Evolutionary conservation across 164 flowering plant genomes (phyloP), one percentile per base, ranked within the genome.

Genomic region (Paratinospora sagittata): DNA sequence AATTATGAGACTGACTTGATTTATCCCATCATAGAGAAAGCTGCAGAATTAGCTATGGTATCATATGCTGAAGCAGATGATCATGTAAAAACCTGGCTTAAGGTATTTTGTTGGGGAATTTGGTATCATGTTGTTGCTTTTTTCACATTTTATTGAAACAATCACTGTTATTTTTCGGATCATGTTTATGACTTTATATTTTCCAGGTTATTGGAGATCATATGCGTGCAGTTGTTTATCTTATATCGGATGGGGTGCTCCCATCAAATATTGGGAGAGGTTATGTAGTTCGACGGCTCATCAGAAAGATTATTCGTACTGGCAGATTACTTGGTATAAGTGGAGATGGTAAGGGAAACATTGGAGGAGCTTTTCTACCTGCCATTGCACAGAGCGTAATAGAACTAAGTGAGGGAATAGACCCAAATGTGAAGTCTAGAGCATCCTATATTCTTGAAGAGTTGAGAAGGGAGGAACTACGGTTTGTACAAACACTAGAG

Each of bases 401-500:
- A 65, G 89, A 85, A 76, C 47, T 92, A 66, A 88, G 97, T 80
- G 70, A 85, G 66, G 60, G 85, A 24, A 85, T 94, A 76, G 88
- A 94, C 74, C 63, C 84, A 24, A 95, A 92, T 77, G 91, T 92
- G 34, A 85, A 85, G 63, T 63, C 70, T 60, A 83, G 85, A 74
- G 75, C 81, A 65, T 27, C 85, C 8, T 87, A 85, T 73, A 90
- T 94, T 49, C 82, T 86, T 60, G 98, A 92, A 76, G 98, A 94
- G 80, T 74, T 94, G 72, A 87, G 77, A 79, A 83, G 92, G 79
- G 97, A 94, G 80, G 98, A 94, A 68, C 79, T 87, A 27, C 89
- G 90, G 10, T 94, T 94, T 79, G 92, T 92, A 75, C 85, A 81
- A 78, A 94, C n/a, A n/a, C n/a, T n/a, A n/a, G n/a, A n/a, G n/a